Evolutionary conservation across 2,329 filamentous ascomycete species (phyloP), one percentile per base, ranked within the genome.

Genomic region (Pochonia chlamydosporia): DNA sequence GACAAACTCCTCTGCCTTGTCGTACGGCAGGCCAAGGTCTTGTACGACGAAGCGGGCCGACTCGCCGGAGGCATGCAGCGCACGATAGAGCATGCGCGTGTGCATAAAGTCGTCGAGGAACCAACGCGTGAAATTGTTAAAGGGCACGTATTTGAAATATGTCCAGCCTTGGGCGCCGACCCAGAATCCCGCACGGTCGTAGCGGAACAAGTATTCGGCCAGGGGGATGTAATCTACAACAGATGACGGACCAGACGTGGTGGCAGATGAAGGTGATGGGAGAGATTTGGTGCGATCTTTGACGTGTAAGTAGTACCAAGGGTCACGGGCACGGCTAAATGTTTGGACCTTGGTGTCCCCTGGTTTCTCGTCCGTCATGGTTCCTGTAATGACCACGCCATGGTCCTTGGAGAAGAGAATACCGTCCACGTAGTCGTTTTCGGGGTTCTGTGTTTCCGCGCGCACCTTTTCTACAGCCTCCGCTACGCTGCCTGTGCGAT

Each of bases 261-360:
- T 11, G 7, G 46, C 30, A 4, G 36, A 3, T 1, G 36, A 26
- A 4, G 49, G 20, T 2, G 36, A 14, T 5, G 16, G 8, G 23
- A 54, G 43, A 49, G 46, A 13, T 50, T 60, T 43, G 13, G 68
- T 76, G 50, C 61, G 61, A 33, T 77, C 68, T 56, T 77, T 68
- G 16, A 79, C 85, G 59, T 89, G 85, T 49, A 90, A 71, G 60
- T 89, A 90, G 64, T 82, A 89, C 87, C 87, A 90, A 2, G 85
- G 83, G 58, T 91, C 85, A 55, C 71, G 70, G 4, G 82, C 72
- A 25, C 74, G 68, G 57, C 70, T 76, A 40, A 81, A 78, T 6
- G 74, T 82, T 73, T 81, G 82, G 67, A 50, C 65, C 49, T 42
- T 56, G 23, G 53, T 54, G 14, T 54, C 60, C 3, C 58, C 53